A percentile compares a stretch with the other conserved stretches of the same genome.
Evolutionary conservation across 306 rosid species (phyloP).

Genomic region (Ziziphus jujuba): DNA sequence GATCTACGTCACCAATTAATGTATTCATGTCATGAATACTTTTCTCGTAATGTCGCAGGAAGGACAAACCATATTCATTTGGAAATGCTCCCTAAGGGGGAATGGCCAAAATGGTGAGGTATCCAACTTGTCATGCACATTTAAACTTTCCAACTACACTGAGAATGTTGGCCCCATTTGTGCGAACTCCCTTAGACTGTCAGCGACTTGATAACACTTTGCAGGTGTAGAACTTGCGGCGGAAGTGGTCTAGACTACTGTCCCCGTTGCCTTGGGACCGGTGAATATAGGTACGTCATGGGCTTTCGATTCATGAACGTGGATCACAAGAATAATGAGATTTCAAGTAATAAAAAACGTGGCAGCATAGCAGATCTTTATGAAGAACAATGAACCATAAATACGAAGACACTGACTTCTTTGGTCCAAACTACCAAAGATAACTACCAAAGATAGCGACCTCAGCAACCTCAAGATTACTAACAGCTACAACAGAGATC

Average conservation of each 20-base stretch:
- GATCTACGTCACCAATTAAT: not conserved
- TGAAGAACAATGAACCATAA: not conserved
- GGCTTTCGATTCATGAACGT: constrained; percentile 81
- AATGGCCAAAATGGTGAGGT: constrained; percentile 89
- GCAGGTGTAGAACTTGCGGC: constrained; percentile 77
- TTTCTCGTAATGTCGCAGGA: constrained; percentile 32
- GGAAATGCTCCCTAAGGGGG: constrained; percentile 84
- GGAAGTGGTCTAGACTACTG: constrained; percentile 85
- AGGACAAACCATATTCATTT: constrained; percentile 65
- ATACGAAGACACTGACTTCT: too few species aligned
- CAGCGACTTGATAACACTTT: constrained; percentile 7
- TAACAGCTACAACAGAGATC: too few species aligned
- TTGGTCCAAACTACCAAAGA: too few species aligned
- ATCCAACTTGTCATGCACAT: not conserved
- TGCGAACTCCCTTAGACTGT: constrained; percentile 1
- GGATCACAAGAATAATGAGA: constrained; percentile 31
- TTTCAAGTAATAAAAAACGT: constrained; percentile 21
- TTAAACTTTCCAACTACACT: not conserved
- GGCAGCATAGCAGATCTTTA: constrained; percentile 26
- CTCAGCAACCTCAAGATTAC: too few species aligned
- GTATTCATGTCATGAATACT: not conserved
- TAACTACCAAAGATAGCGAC: too few species aligned
- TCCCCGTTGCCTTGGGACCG: constrained; percentile 86
- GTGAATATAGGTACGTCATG: constrained; percentile 81
- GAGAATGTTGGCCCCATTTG: not conserved